Evolutionary conservation across 2,329 filamentous ascomycete species (phyloP).

Genomic region (Colletotrichum gloeosporioides): DNA sequence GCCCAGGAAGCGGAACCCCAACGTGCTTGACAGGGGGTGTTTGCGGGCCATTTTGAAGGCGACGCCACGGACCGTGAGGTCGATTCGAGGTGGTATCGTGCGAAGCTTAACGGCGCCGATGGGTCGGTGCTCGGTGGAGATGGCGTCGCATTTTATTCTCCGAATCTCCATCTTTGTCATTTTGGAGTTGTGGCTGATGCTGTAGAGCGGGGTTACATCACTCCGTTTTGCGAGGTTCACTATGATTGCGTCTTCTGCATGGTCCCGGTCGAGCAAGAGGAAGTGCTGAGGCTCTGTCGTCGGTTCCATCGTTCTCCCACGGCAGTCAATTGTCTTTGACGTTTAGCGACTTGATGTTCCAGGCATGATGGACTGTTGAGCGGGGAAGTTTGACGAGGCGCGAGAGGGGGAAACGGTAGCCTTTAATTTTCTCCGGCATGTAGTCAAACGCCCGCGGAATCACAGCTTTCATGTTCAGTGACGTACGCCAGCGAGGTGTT

Average conservation of each 20-base stretch:
- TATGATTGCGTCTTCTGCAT: background rate
- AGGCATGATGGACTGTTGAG: background rate
- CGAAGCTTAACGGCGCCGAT: constrained; percentile 6
- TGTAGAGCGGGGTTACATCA: background rate
- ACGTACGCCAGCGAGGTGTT: background rate
- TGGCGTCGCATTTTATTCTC: background rate
- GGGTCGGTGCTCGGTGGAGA: background rate
- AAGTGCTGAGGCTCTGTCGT: background rate
- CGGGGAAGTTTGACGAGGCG: accelerated
- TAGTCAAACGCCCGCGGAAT: background rate
- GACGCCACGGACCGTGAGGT: constrained; percentile 11
- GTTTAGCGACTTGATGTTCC: background rate
- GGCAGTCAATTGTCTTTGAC: background rate
- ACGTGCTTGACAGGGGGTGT: constrained; percentile 4
- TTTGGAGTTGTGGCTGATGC: background rate
- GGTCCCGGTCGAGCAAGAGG: background rate
- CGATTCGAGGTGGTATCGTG: constrained; percentile 10
- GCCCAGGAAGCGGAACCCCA: constrained; percentile 13
- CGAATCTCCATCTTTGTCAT: constrained; percentile 15
- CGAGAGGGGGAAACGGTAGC: background rate
- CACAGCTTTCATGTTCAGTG: background rate
- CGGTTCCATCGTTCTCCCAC: background rate
- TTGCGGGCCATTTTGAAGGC: constrained; percentile 12
- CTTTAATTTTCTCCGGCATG: background rate
- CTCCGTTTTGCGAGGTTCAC: background rate